phyloP scores from a whole-genome alignment of 164 flowering plant genomes.

The Nymphaea colorata region DNA sequence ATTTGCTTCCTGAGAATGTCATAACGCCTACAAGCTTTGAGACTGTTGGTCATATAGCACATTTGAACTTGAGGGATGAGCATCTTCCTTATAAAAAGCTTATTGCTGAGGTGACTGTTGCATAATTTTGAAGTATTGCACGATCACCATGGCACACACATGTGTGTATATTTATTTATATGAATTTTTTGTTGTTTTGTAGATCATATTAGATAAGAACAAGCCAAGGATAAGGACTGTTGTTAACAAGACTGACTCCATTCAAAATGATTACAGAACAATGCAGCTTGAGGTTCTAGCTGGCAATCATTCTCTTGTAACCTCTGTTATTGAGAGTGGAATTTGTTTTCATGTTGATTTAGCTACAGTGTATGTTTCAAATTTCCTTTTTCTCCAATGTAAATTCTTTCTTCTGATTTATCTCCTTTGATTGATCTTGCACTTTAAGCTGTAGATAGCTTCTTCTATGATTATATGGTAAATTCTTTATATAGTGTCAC shows the following conservation, averaged over 20 bases:
- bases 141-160: background rate
- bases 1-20: constrained; percentile 59
- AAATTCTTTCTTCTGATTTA: background rate
- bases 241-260: constrained; percentile 78
- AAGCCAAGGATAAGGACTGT: constrained; percentile 88
- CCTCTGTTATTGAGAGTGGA: constrained; percentile 78
- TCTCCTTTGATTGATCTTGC: background rate
- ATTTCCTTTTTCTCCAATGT: background rate
- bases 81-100: constrained; percentile 69
- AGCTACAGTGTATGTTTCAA: constrained; percentile 57
- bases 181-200: background rate
- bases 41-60: constrained; percentile 89
- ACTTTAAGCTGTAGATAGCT: too few relatives aligned
- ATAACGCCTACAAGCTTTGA: constrained; percentile 78
- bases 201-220: constrained; percentile 76
- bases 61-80: constrained; percentile 79
- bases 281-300: constrained; percentile 95
- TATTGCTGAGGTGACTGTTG: constrained; percentile 66
- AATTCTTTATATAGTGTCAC: too few relatives aligned
- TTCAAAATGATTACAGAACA: constrained; percentile 81
- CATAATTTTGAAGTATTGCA: background rate
- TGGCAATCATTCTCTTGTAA: constrained; percentile 83
- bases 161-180: background rate
- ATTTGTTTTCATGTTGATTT: constrained; percentile 73
- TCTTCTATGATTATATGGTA: too few relatives aligned